Evolutionary conservation across 164 flowering plant species (phyloP).

Genomic region (Tetracentron sinense): DNA sequence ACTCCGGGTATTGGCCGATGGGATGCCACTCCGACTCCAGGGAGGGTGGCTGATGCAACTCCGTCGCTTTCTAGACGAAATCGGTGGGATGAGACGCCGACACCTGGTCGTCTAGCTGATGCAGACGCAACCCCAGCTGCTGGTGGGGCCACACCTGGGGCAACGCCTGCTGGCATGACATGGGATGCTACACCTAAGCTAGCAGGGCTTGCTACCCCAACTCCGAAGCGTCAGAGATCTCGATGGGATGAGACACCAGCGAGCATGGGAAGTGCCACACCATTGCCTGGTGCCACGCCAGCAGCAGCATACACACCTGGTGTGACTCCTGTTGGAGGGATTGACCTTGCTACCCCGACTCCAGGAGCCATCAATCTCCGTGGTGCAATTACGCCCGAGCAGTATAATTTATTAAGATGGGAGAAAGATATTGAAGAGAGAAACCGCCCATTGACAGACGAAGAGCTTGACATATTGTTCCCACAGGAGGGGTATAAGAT

Average conservation of each 20-base stretch:
- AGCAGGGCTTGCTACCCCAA: slow-evolving; percentile 85
- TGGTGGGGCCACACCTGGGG: slow-evolving; percentile 90
- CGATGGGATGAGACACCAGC: slow-evolving; percentile 99
- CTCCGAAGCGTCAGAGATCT: slow-evolving; percentile 92
- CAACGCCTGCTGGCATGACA: slow-evolving; percentile 94
- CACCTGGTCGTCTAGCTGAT: slow-evolving; percentile 88
- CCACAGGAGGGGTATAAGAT: slow-evolving; percentile 93
- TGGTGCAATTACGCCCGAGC: slow-evolving; percentile 86
- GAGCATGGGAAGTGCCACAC: slow-evolving; percentile 91
- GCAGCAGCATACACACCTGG: slow-evolving; percentile 82
- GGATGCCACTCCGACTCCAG: slow-evolving; percentile 98
- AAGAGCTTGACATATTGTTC: slow-evolving; percentile 94
- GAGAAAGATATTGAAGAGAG: slow-evolving; percentile 98
- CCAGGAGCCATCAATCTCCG: slow-evolving; percentile 66
- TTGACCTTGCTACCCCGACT: slow-evolving; percentile 85
- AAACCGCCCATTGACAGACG: slow-evolving; percentile 92
- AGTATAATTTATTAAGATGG: slow-evolving; percentile 86
- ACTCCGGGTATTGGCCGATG: slow-evolving; percentile 89
- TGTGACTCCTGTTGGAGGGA: slow-evolving; percentile 88
- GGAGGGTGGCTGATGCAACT: slow-evolving; percentile 80
- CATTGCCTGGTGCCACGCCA: slow-evolving; percentile 81
- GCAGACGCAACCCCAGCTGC: slow-evolving; percentile 85
- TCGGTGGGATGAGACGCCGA: slow-evolving; percentile 99
- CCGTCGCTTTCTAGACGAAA: slow-evolving; percentile 66
- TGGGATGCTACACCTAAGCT: slow-evolving; percentile 99